Conservation (phyloP, 2,329 filamentous ascomycete species). For the Colletotrichum salicis region DNA sequence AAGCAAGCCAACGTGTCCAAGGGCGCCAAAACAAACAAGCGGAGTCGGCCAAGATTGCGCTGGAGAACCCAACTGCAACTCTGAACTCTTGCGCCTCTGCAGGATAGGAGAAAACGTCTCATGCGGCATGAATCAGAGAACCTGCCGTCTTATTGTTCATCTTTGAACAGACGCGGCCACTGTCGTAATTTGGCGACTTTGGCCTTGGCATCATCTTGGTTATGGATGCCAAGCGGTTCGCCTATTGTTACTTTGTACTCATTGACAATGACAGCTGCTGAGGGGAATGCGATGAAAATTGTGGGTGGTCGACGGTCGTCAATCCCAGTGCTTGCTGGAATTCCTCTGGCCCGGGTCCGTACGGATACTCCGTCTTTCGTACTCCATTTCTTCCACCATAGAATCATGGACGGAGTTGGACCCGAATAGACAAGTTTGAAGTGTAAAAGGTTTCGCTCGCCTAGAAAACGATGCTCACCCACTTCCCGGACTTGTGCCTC, state of each 20-base stretch:
- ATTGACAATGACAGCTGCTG: background rate
- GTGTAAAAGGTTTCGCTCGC: background rate
- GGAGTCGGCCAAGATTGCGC: conserved; percentile 20
- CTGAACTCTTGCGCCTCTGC: background rate
- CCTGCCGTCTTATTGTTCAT: conserved; percentile 6
- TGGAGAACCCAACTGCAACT: conserved; percentile 3
- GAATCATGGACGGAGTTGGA: background rate
- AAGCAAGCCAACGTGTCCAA: background rate
- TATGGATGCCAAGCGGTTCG: conserved; percentile 15
- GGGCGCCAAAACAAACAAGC: conserved; percentile 28
- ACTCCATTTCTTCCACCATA: background rate
- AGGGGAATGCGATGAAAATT: background rate
- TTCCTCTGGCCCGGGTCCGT: background rate
- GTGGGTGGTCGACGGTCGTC: background rate
- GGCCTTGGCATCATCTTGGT: conserved; percentile 1
- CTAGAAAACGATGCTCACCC: background rate
- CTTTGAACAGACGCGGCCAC: background rate
- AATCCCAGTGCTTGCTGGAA: background rate
- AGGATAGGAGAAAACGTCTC: conserved; percentile 13
- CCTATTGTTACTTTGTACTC: conserved; percentile 4
- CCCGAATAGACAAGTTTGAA: background rate
- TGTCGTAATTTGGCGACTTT: conserved; percentile 27
- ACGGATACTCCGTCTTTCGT: too few species aligned
- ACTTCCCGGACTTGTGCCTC: background rate
- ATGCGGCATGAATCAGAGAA: conserved; percentile 17